Base-by-base conservation (phyloP, 2,329 filamentous ascomycete species). In the Diaporthe ampelina region DNA sequence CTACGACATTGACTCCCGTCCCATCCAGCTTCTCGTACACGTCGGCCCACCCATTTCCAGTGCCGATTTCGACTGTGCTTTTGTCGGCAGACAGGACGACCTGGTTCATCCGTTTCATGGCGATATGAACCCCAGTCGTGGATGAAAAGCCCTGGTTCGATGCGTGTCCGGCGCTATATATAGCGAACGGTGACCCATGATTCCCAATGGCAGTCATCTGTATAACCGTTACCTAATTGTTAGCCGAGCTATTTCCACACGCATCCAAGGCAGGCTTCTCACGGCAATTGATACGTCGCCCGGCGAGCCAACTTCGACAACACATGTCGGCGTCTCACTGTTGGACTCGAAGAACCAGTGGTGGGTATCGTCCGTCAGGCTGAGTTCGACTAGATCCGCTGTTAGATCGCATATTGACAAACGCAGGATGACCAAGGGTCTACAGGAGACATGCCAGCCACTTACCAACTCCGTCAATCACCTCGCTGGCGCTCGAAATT, bases 331-430 rank as follows among this genome's bases (percentile, higher is more conserved):
- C 3, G 57, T 76, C 24, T 81, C 72, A 7, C 65, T 77, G 4
- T 78, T 81, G 4, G 81, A 80, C 1, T 70, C 69, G 24, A 52
- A 52, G 75, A 81, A 79, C 76, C 79, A 82, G 63, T 81, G 80
- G 5, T 75, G n/a, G 17, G 35, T 78, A n/a, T 76, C 75, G 6
- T 52, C 29, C 29, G 45, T 52, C 45, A 67, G 45, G 8, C 21
- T 7, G 29, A 67, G 45, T 21, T 67, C 63, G 17, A 52, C 63
- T 40, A 19, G 3, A 24, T 9, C 11, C 6, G 6, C 29, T 9
- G 6, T 67, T 32, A 67, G 21, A 32, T n/a, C 19, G 6, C 21
- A 67, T 24, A 1, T 4, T 19, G 21, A 29, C 45, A 26, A 11
- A 6, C 15, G 7, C 8, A 50, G 21, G 21, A 21, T 2, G n/a